Conservation (phyloP, 2,329 filamentous ascomycete genomes). For the Alternaria postmessia region DNA sequence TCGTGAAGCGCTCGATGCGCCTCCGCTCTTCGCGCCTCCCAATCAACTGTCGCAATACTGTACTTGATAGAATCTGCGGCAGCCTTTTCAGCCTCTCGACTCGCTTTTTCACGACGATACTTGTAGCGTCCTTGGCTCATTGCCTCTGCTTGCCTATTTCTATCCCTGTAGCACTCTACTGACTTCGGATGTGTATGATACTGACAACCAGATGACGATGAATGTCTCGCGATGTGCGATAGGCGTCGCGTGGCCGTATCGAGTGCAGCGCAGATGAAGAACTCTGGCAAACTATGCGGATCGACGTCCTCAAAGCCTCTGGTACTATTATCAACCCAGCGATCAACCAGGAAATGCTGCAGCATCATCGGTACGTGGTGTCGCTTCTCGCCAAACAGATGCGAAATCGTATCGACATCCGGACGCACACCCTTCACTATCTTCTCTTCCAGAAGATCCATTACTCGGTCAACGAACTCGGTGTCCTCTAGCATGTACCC, state of each 20-base stretch:
- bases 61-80: neutral
- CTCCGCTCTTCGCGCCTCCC: slow-evolving; percentile 1
- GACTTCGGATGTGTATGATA: slow-evolving; percentile 20
- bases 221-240: neutral
- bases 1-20: neutral
- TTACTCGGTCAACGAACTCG: slow-evolving; percentile 23
- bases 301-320: neutral
- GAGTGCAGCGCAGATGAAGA: slow-evolving; percentile 7
- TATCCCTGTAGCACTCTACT: slow-evolving; percentile 17
- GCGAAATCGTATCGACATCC: slow-evolving; percentile 21
- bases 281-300: slow-evolving; percentile 1
- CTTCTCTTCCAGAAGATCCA: slow-evolving; percentile 21
- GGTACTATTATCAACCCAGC: slow-evolving; percentile 12
- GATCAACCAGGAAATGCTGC: slow-evolving; percentile 23
- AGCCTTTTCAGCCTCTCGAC: neutral
- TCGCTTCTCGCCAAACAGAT: slow-evolving; percentile 17
- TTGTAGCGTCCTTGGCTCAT: neutral
- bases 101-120: neutral
- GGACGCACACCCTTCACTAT: slow-evolving; percentile 6
- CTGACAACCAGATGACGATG: neutral
- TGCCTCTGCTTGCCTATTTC: neutral
- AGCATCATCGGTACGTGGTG: slow-evolving; percentile 1
- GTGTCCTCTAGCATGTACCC: slow-evolving; percentile 14
- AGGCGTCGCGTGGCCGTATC: slow-evolving; percentile 13
- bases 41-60: neutral